Percentiles rank a stretch among this genome's conserved stretches.
Conservation (phyloP, 352 stramenopile genomes). For the Globisporangium uncinulatum region DNA sequence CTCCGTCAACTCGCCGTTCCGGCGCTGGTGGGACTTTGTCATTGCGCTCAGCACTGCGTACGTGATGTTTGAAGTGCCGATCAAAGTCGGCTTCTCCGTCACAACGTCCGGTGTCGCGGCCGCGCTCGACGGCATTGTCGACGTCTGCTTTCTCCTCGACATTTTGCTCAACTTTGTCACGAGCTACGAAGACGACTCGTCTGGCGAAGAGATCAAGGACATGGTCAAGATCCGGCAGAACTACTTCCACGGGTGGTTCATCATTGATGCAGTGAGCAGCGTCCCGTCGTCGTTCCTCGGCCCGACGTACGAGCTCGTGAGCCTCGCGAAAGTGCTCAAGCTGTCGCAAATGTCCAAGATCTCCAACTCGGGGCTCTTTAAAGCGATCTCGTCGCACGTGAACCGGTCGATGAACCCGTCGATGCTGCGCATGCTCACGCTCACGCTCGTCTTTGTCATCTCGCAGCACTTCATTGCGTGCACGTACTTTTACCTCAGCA, state of each 20-base stretch:
- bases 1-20: slow-evolving; percentile 53
- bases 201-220: slow-evolving; percentile 55
- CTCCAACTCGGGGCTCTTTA: slow-evolving; percentile 41
- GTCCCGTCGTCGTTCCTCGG: slow-evolving; percentile 40
- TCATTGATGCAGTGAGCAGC: slow-evolving; percentile 48
- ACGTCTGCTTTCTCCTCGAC: slow-evolving; percentile 53
- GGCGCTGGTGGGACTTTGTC: slow-evolving; percentile 56
- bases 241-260: slow-evolving; percentile 52
- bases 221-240: slow-evolving; percentile 45
- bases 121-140: slow-evolving; percentile 38
- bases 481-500: slow-evolving; percentile 57
- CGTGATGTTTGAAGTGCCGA: slow-evolving; percentile 43
- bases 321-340: slow-evolving; percentile 52
- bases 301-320: slow-evolving; percentile 23
- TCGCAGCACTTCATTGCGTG: slow-evolving; percentile 77
- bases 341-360: slow-evolving; percentile 51
- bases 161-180: slow-evolving; percentile 60
- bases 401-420: slow-evolving; percentile 64
- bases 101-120: slow-evolving; percentile 24
- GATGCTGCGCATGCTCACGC: slow-evolving; percentile 59
- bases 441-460: slow-evolving; percentile 62
- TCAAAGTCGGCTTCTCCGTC: slow-evolving; percentile 51
- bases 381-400: slow-evolving; percentile 10
- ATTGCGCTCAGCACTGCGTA: slow-evolving; percentile 46
- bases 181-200: slow-evolving; percentile 56